Conservation (phyloP, 2,329 filamentous ascomycete genomes). For the Colletotrichum chlorophyti region DNA sequence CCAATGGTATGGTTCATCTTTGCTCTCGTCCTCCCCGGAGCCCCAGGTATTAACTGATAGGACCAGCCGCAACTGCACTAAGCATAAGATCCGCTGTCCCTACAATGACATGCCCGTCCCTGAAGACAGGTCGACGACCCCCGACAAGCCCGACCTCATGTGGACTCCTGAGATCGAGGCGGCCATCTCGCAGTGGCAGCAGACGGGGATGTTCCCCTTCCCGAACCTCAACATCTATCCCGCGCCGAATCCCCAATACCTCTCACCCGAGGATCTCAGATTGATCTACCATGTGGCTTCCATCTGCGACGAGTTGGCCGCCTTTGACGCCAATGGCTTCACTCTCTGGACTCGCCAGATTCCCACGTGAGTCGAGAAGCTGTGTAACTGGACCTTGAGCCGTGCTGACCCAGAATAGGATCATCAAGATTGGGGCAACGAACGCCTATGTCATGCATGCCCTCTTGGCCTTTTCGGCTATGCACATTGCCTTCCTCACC, state of each 20-base stretch:
- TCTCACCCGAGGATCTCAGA: conserved; percentile 80
- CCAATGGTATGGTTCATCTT: conserved; percentile 75
- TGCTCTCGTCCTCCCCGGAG: not conserved
- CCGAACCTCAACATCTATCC: conserved; percentile 80
- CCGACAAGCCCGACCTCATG: conserved; percentile 73
- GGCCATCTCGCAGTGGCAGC: conserved; percentile 82
- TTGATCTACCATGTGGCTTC: conserved; percentile 90
- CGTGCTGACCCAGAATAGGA: conserved; percentile 52
- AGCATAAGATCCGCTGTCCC: conserved; percentile 97
- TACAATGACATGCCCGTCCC: conserved; percentile 87
- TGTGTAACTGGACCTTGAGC: not conserved
- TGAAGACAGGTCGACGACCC: conserved; percentile 66
- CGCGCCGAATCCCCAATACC: conserved; percentile 73
- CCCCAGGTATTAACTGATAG: conserved; percentile 34
- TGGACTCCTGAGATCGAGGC: conserved; percentile 88
- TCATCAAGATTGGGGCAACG: conserved; percentile 81
- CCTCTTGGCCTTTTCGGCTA: conserved; percentile 91
- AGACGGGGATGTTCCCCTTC: conserved; percentile 85
- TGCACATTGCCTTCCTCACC: conserved; percentile 89
- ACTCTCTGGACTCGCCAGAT: conserved; percentile 94
- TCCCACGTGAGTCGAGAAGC: conserved; percentile 73
- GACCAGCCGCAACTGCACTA: conserved; percentile 91
- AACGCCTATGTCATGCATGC: conserved; percentile 94
- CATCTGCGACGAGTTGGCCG: conserved; percentile 82
- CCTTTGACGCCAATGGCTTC: conserved; percentile 79